Evolutionary conservation across 1,284 basidiomycete species (phyloP), one percentile per base, ranked within the genome.

Genomic region (Cryptococcus wingfieldii): DNA sequence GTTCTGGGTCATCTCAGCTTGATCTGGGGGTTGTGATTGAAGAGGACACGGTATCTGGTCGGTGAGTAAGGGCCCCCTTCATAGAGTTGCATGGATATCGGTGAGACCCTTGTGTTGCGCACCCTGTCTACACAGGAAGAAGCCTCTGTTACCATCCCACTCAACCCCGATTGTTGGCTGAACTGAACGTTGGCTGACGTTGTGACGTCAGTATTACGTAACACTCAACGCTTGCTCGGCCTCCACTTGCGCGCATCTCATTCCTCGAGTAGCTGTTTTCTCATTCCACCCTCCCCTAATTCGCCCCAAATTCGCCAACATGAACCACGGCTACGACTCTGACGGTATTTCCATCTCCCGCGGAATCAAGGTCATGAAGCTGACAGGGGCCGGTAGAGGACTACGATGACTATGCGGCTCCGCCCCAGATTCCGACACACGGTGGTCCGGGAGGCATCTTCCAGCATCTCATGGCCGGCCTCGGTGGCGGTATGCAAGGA

Each of bases 261-360:
- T 38, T 38, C 14, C 38, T n/a, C 28, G 47, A 18, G 6, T 3
- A 14, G 13, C 38, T 8, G 10, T 49, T n/a, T 5, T 49, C 19
- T 18, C 31, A 4, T 13, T 4, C 47, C 27, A 13, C 5, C 31
- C 16, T 41, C 14, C 27, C 23, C 48, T 12, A 42, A 50, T 5
- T 28, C 23, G 1, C 19, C 16, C 14, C 39, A 34, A 14, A 38
- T 31, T 34, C 13, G 5, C 13, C 59, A 67, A 25, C 31, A 76
- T 76, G 74, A 75, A 76, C 51, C 72, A 75, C 72, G 74, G 74
- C 8, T 72, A 70, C 61, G 71, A 74, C 51, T 68, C 72, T 42
- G 71, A 71, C 47, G 70, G 67, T 72, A 38, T 37, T 64, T 56
- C 37, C 14, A 12, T 7, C 7, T 25, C 2, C 25, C 2, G 18